Evolutionary conservation across 345 rosid genomes (phyloP).

Genomic region (Hirschfeldia incana): DNA sequence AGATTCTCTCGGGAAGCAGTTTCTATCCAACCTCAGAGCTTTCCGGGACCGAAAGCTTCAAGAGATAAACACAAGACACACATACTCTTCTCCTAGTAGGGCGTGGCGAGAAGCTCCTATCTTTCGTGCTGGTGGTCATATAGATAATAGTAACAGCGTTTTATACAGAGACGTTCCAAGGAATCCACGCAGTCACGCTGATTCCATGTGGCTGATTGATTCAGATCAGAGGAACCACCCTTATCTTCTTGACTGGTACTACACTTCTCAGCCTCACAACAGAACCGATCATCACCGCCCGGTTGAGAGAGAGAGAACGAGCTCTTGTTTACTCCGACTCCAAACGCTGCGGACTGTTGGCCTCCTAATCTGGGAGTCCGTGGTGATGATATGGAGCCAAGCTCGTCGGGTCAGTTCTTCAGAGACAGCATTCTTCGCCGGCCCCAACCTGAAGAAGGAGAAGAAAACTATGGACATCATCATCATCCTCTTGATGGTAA

Average conservation of each 20-base stretch:
- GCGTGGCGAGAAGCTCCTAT: slow-evolving; percentile 51
- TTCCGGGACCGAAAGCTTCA: slow-evolving; percentile 76
- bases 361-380: slow-evolving; percentile 44
- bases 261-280: slow-evolving; percentile 52
- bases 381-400: slow-evolving; percentile 52
- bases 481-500: slow-evolving; percentile 40
- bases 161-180: slow-evolving; percentile 53
- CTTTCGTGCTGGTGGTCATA: slow-evolving; percentile 39
- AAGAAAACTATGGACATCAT: slow-evolving; percentile 36
- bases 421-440: slow-evolving; percentile 64
- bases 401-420: slow-evolving; percentile 69
- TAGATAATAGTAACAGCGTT: slow-evolving; percentile 42
- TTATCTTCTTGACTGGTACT: slow-evolving; percentile 91
- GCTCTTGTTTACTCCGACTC: slow-evolving; percentile 33
- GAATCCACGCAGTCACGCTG: slow-evolving; percentile 47
- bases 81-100: slow-evolving; percentile 44
- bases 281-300: slow-evolving; percentile 20
- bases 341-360: slow-evolving; percentile 50
- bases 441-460: slow-evolving; percentile 38
- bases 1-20: slow-evolving; percentile 73
- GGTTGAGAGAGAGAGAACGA: slow-evolving; percentile 28
- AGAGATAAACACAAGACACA: slow-evolving; percentile 48
- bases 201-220: slow-evolving; percentile 56
- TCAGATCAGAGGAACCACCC: slow-evolving; percentile 43
- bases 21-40: slow-evolving; percentile 66